Conservation (phyloP, 257 asterid species). For the Fraxinus excelsior region DNA sequence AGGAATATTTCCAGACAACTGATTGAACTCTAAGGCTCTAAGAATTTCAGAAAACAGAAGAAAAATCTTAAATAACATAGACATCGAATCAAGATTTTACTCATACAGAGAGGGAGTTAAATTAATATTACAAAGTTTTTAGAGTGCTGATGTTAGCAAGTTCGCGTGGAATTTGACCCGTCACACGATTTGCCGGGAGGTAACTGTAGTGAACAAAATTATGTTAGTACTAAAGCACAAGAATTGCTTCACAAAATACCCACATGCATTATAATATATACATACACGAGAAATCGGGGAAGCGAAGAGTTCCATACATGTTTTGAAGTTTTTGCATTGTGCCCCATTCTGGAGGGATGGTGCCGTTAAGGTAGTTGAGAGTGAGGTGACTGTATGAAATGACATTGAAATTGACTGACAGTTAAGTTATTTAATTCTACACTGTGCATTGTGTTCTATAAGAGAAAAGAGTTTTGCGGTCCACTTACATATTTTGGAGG, state of each 20-base stretch:
- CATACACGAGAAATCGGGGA: background rate
- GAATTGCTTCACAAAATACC: background rate
- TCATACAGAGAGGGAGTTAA: background rate
- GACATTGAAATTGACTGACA: conserved; percentile 12
- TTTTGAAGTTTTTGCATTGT: conserved; percentile 45
- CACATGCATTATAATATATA: background rate
- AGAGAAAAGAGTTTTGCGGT: background rate
- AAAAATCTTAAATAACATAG: background rate
- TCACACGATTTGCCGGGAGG: conserved; percentile 51
- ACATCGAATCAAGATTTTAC: background rate
- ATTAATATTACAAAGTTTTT: conserved; percentile 41
- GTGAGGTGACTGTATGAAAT: no score
- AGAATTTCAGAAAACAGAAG: background rate
- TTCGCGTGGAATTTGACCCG: conserved; percentile 55
- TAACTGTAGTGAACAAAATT: conserved; percentile 44
- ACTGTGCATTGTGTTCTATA: background rate
- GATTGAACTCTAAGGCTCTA: conserved; percentile 61
- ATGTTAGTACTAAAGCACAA: background rate
- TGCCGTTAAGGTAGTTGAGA: conserved; percentile 52
- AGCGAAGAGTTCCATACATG: conserved; percentile 37
- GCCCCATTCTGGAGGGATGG: conserved; percentile 54
- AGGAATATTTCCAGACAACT: conserved; percentile 67
- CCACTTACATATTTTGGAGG: conserved; percentile 55
- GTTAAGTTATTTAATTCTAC: conserved; percentile 2
- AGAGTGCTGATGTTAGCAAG: conserved; percentile 64